Percentiles rank a stretch among this genome's conserved stretches.
These are phyloP conservation scores for Pestalotiopsis sp. DNA, from an alignment of 2,329 filamentous ascomycete species.

Conservation along the genomic window DNA sequence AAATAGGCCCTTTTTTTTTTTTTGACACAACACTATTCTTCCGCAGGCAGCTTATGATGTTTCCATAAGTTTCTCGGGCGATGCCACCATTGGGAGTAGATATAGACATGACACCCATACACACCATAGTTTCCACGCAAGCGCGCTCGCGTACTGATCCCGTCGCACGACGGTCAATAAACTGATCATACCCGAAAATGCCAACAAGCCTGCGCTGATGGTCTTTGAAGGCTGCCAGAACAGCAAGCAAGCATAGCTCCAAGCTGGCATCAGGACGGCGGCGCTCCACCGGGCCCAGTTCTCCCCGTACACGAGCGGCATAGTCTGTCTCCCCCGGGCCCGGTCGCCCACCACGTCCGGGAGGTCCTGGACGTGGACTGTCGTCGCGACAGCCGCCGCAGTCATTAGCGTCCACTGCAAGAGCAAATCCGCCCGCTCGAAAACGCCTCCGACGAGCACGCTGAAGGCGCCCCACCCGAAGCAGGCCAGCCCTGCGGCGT, in stretches of 20 bases:
- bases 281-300: slow-evolving; percentile 24
- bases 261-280: slow-evolving; percentile 23
- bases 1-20: too few species aligned
- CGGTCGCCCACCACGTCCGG: slow-evolving; percentile 37
- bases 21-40: background rate
- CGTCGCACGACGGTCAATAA: background rate
- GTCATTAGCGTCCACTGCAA: slow-evolving; percentile 33
- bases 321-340: slow-evolving; percentile 25
- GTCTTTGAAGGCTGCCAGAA: slow-evolving; percentile 20
- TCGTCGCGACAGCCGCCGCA: slow-evolving; percentile 34
- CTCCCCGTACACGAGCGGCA: slow-evolving; percentile 33
- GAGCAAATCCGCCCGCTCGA: slow-evolving; percentile 8
- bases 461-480: slow-evolving; percentile 26
- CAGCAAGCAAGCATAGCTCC: slow-evolving; percentile 22
- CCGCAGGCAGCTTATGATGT: background rate
- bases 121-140: background rate
- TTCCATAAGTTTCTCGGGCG: background rate
- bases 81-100: background rate
- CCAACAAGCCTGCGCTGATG: background rate
- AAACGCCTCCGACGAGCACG: slow-evolving; percentile 22
- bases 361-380: slow-evolving; percentile 41
- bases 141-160: background rate
- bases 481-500: slow-evolving; percentile 20
- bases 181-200: background rate
- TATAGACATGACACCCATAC: background rate